A percentile compares a stretch with the other conserved stretches of the same genome.
Evolutionary conservation across 2,329 filamentous ascomycete genomes (phyloP).

Genomic region (Fusarium sp.): DNA sequence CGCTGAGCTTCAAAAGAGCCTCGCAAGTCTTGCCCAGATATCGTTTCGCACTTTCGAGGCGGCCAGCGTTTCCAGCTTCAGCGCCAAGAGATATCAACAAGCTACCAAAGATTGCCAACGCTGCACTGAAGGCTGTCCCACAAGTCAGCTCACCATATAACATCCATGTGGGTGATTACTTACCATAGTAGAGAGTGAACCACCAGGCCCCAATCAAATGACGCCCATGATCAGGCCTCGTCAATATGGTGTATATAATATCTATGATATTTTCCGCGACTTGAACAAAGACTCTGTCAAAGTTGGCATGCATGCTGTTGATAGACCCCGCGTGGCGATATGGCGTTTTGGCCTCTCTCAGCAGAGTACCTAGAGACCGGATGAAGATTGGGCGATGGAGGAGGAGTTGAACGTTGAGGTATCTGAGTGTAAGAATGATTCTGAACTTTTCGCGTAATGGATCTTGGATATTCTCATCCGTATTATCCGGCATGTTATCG

Average conservation of each 20-base stretch:
- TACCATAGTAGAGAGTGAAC: conserved; percentile 33
- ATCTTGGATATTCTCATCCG: background rate
- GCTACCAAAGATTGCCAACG: conserved; percentile 13
- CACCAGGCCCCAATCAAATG: conserved; percentile 30
- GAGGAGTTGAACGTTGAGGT: background rate
- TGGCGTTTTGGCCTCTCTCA: background rate
- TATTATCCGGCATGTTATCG: background rate
- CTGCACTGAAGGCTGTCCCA: conserved; percentile 16
- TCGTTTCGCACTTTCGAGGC: background rate
- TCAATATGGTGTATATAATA: conserved; percentile 10
- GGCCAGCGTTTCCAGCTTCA: background rate
- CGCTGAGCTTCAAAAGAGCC: background rate
- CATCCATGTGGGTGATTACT: accelerated
- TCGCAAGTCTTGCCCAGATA: background rate
- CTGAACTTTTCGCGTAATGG: background rate
- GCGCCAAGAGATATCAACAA: background rate
- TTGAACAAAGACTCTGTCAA: conserved; percentile 1
- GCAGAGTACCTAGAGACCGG: background rate
- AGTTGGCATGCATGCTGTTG: conserved; percentile 14
- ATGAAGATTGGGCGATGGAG: conserved; percentile 1
- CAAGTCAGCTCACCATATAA: accelerated
- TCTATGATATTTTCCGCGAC: conserved; percentile 15
- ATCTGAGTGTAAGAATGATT: background rate
- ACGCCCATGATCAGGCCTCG: background rate
- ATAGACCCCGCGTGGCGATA: background rate